Evolutionary conservation across 2,329 filamentous ascomycete species (phyloP), one percentile per base, ranked within the genome.

Genomic region (Claviceps paspali): DNA sequence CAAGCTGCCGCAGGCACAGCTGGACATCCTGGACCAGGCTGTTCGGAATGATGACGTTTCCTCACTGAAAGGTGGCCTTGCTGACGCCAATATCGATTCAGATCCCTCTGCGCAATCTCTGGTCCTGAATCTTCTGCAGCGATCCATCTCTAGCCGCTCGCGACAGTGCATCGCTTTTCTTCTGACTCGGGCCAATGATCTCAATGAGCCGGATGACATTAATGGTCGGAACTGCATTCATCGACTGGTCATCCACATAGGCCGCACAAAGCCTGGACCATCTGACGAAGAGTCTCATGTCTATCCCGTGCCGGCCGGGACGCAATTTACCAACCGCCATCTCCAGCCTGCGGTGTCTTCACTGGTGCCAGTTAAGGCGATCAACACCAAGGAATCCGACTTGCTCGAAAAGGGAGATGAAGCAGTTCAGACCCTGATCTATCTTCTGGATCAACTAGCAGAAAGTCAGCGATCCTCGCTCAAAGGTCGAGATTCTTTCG

Each of bases 201-300:
- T 96, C 2, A 78, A 93, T 35, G 87, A 94, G 52, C 73, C 82
- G 2, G 83, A 93, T 47, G 91, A 96, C 52, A 85, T 98, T 52
- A 94, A 96, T 59, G 79, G 81, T 49, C 79, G 91, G 10, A 98
- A 95, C 54, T 91, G 85, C 54, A 75, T 98, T 34, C 91, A 98
- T 55, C 79, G 91, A 7, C 67, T 96, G 2, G 81, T 98, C 29
- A 92, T 96, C 41, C 79, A 87, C 15, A 92, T 95, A 48, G 87
- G 88, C 14, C 77, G 88, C 34, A 76, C 79, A n/a, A 72, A 73
- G 43, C 63, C 64, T 2, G 52, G 58, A 0, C 55, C 58, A 3
- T 71, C 76, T 35, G 55, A 76, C 35, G 55, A 68, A 15, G 64
- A 70, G 15, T 60, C 70, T 28, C 67, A 69, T 12, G 61, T 71